Conservation (phyloP, 352 stramenopile species). For the Hyaloperonospora arabidopsidis region DNA sequence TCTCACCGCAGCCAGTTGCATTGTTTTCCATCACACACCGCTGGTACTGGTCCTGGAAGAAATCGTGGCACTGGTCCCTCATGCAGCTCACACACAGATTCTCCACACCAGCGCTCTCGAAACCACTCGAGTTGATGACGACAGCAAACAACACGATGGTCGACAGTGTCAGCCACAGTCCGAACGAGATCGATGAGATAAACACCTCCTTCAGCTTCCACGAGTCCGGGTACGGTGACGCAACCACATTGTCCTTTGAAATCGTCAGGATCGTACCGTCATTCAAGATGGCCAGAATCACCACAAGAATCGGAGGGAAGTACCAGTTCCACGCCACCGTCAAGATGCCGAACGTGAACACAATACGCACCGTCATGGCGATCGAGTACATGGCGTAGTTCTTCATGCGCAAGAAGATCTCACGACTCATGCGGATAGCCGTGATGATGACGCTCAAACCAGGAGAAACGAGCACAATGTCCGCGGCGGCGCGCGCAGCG, state of each 20-base stretch:
- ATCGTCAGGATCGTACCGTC: slow-evolving; percentile 82
- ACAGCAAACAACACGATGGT: slow-evolving; percentile 57
- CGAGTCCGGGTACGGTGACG: slow-evolving; percentile 52
- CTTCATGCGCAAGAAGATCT: slow-evolving; percentile 90
- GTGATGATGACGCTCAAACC: slow-evolving; percentile 86
- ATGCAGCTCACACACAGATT: slow-evolving; percentile 62
- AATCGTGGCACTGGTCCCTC: slow-evolving; percentile 48
- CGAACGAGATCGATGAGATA: slow-evolving; percentile 58
- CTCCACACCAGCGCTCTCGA: slow-evolving; percentile 42
- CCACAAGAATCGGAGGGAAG: slow-evolving; percentile 81
- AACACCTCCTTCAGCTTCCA: slow-evolving; percentile 71
- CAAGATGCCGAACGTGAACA: slow-evolving; percentile 83
- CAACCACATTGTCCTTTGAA: slow-evolving; percentile 67
- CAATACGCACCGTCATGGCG: slow-evolving; percentile 83
- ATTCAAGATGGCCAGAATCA: slow-evolving; percentile 88
- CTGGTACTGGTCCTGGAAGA: slow-evolving; percentile 48
- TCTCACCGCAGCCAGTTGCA: slow-evolving; percentile 49
- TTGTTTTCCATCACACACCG: slow-evolving; percentile 39
- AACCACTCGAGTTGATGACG: slow-evolving; percentile 52
- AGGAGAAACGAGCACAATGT: slow-evolving; percentile 85
- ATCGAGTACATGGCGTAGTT: slow-evolving; percentile 90
- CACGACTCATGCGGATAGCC: slow-evolving; percentile 77
- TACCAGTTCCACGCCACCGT: slow-evolving; percentile 86
- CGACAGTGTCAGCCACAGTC: slow-evolving; percentile 56
- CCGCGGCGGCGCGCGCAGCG: slow-evolving; percentile 80